phyloP scores from a whole-genome alignment of 305 asterid species.

The Vinca major region DNA sequence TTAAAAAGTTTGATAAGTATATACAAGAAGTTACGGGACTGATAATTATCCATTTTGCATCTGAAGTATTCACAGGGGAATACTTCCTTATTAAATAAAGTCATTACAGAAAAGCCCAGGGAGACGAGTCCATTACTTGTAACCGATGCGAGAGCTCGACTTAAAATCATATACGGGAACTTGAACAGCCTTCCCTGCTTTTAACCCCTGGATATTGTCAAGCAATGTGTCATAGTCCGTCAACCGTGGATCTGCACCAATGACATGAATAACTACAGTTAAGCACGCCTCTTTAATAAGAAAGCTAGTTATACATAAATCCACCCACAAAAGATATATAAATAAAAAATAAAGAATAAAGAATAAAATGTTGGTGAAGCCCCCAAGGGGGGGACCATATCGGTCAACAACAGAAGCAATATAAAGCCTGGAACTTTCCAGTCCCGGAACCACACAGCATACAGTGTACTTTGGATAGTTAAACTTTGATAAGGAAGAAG shows the following conservation, averaged over 20 bases:
- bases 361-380: not conserved
- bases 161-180: conserved; percentile 91
- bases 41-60: not conserved
- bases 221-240: conserved; percentile 97
- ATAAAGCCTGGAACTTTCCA: not conserved
- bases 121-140: conserved; percentile 50
- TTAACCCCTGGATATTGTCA: conserved; percentile 71
- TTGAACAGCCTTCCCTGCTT: conserved; percentile 69
- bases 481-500: not conserved
- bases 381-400: not conserved
- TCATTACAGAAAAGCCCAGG: not conserved
- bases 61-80: not conserved
- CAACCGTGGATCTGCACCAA: conserved; percentile 84
- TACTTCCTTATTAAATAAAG: not conserved
- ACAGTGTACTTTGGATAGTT: not conserved
- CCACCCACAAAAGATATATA: not conserved
- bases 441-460: not conserved
- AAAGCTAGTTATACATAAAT: not conserved
- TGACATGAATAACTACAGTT: conserved; percentile 15
- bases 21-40: not conserved
- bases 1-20: not conserved
- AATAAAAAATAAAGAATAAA: not conserved
- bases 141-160: conserved; percentile 79
- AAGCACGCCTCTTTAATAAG: conserved; percentile 2
- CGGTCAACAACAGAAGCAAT: not conserved